phyloP scores from a whole-genome alignment of 2,329 filamentous ascomycete species.

The Helicocarpus griseus region DNA sequence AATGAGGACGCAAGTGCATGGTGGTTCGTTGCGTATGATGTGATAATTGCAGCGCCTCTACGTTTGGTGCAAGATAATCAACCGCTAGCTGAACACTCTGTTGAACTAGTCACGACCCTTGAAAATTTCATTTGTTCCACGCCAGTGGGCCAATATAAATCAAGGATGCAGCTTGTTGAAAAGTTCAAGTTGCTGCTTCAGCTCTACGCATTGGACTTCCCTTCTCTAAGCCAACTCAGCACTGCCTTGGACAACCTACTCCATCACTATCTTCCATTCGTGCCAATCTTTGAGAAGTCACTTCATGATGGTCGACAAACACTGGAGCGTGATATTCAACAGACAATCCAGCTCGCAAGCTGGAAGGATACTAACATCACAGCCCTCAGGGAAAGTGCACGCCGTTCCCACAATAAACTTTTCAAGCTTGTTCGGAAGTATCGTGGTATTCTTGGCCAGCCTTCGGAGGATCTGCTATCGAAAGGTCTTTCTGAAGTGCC shows the following conservation, averaged over 20 bases:
- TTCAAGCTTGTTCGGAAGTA: slow-evolving; percentile 91
- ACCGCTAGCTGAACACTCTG: slow-evolving; percentile 54
- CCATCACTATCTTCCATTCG: slow-evolving; percentile 62
- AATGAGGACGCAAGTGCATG: slow-evolving; percentile 72
- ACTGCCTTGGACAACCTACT: slow-evolving; percentile 68
- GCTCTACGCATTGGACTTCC: slow-evolving; percentile 51
- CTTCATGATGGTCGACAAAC: slow-evolving; percentile 58
- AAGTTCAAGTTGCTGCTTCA: slow-evolving; percentile 55
- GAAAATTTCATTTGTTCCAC: slow-evolving; percentile 70
- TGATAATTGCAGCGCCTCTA: slow-evolving; percentile 66
- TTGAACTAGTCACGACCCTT: slow-evolving; percentile 63
- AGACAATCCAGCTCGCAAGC: slow-evolving; percentile 84
- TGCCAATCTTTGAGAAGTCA: slow-evolving; percentile 53
- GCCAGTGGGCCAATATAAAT: slow-evolving; percentile 68
- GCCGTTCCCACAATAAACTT: slow-evolving; percentile 81
- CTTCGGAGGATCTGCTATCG: slow-evolving; percentile 53
- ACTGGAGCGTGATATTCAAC: slow-evolving; percentile 86
- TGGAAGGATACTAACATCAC: slow-evolving; percentile 98
- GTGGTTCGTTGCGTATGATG: slow-evolving; percentile 97
- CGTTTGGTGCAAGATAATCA: slow-evolving; percentile 51
- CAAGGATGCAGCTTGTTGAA: slow-evolving; percentile 60
- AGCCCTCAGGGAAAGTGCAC: slow-evolving; percentile 77
- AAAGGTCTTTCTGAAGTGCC: slow-evolving; percentile 26
- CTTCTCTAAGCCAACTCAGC: slow-evolving; percentile 48
- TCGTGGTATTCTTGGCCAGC: slow-evolving; percentile 64